These are phyloP conservation scores for Gossypioides kirkii DNA, from an alignment of 345 rosid species.

Conservation along the genomic window DNA sequence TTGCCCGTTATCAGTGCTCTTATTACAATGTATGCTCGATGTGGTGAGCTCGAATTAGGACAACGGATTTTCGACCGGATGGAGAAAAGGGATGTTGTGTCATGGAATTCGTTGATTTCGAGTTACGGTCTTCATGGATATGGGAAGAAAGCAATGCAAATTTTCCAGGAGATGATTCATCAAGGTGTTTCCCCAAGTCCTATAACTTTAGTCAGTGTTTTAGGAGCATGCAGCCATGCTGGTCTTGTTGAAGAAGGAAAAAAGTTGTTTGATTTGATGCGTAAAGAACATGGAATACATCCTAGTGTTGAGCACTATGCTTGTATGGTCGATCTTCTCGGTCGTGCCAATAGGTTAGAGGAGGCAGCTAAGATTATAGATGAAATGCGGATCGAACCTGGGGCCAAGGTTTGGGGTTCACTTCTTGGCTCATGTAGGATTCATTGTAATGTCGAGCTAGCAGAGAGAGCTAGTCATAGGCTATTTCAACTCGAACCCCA, in stretches of 20 bases:
- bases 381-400: conserved; percentile 68
- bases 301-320: conserved; percentile 91
- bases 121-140: conserved; percentile 79
- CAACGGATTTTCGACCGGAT: conserved; percentile 60
- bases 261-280: conserved; percentile 56
- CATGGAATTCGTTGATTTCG: conserved; percentile 86
- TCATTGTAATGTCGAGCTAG: conserved; percentile 75
- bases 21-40: conserved; percentile 72
- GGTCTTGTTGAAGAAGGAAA: conserved; percentile 85
- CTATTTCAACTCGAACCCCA: conserved; percentile 73
- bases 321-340: conserved; percentile 93
- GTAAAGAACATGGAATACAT: conserved; percentile 42
- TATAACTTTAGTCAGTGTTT: conserved; percentile 59
- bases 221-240: conserved; percentile 95
- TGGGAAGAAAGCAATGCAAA: conserved; percentile 60
- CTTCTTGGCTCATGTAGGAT: conserved; percentile 88
- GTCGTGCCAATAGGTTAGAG: conserved; percentile 79
- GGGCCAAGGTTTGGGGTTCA: conserved; percentile 85
- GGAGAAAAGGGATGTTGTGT: conserved; percentile 65
- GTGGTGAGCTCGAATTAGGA: conserved; percentile 69
- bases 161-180: conserved; percentile 63
- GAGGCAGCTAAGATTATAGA: conserved; percentile 68
- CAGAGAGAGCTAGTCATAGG: conserved; percentile 65
- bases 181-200: conserved; percentile 57
- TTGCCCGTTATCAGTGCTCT: conserved; percentile 76